Base-by-base conservation (phyloP, 2,329 filamentous ascomycete genomes). In the Beauveria varroae region DNA sequence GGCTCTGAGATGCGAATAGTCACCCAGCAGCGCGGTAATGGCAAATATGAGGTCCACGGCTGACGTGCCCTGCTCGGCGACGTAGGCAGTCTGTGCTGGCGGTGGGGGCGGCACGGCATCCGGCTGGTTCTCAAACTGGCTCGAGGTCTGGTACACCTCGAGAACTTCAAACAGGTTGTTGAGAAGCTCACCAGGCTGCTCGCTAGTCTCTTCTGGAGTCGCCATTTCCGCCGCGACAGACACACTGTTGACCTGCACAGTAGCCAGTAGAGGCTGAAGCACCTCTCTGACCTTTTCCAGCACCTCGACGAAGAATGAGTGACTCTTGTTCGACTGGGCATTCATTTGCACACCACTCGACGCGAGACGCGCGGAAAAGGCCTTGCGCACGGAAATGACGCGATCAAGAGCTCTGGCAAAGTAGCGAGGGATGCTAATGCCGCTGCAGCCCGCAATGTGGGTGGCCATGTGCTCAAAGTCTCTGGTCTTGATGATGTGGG, bases 381-480 rank as follows among this genome's bases (percentile, higher is more conserved):
- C 63, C 30, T 56, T 63, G 37, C 64, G 64, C 1, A 65, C 65
- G 63, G 26, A 37, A 1, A 68, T 67, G 16, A 63, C 65, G 16
- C 66, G 62, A 10, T 64, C 63, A 9, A 68, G 37, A 43, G 66
- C 53, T 4, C 63, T 4, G 28, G 61, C 40, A 9, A 64, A 63
- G n/a, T 30, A 24, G 1, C 49, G 24, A n/a, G 66, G 66, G 28
- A 68, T 49, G 2, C 16, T 47, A 4, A 68, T 14, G 20, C 40
- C 28, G 28, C 61, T 63, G 1, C 43, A 50, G 1, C 65, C 54
- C 7, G 63, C 64, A 10, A 67, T 52, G 40, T 62, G 54, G 5
- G 51, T 62, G 1, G 64, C 66, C 62, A 67, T 66, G 4, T 64
- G 60, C 62, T 63, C 62, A 51, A 65, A 67, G 20, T 67, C 64